Evolutionary conservation across 2,329 filamentous ascomycete species (phyloP), one percentile per base, ranked within the genome.

Genomic region (Aureobasidium sp.): DNA sequence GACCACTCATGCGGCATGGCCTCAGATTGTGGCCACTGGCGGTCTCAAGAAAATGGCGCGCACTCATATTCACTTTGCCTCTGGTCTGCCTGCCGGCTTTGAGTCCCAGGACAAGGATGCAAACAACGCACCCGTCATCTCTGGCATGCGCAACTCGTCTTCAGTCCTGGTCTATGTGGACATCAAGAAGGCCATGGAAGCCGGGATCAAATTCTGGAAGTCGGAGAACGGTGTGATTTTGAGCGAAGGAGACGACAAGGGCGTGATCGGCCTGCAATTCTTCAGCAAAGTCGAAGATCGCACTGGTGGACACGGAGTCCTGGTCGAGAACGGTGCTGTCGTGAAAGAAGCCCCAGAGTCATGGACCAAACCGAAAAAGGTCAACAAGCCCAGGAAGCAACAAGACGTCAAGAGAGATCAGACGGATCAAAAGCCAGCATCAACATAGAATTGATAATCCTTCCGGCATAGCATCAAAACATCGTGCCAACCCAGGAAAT

Each of bases 21-120:
- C 82, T 0, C 70, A 80, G 12, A 97, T 99, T 64, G 74, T 91
- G 12, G 79, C 80, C n/a, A 80, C 83, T 0, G 92, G 92, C 5
- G 92, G 93, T 0, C 76, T 99, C 63, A 86, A 84, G 68, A 82
- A 82, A 63, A 97, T 97, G 94, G 80, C 79, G 0, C 77, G 94
- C 60, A 95, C 89, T 65, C 93, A 97, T 70, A 87, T 97, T 31
- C 94, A 99, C 76, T 96, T 94, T 72, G 89, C 90, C 2, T 84
- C 85, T 6, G 91, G 90, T 0, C 77, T 92, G 14, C 86, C 89
- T 5, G 69, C 69, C 5, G 76, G 76, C 0, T 79, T 80, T 68
- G 72, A 67, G 36, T 52, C 62, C 2, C 70, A 62, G 36, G 70
- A 64, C 57, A 49, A 45, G 62, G 66, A 39, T 12, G 61, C 61